Evolutionary conservation across 1,139 yeast species (phyloP).

Genomic region (Suhomyces guaymorum): DNA sequence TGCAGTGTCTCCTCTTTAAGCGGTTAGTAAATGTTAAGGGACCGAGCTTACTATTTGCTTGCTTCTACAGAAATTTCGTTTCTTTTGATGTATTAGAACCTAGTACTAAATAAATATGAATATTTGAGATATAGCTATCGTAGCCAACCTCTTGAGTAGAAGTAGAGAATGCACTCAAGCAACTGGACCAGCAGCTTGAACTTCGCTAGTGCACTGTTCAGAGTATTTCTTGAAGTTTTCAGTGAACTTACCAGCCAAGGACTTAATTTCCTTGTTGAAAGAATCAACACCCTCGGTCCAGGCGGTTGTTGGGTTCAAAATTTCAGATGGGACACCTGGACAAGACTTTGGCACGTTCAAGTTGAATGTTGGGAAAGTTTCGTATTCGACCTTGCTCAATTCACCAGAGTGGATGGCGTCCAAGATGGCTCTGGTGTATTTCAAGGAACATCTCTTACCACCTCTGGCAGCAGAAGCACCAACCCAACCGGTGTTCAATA

Average conservation of each 20-base stretch:
- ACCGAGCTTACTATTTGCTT: too few species aligned
- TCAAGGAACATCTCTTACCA: slow-evolving; percentile 96
- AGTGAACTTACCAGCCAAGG: slow-evolving; percentile 74
- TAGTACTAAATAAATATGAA: not conserved
- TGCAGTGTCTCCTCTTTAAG: too few species aligned
- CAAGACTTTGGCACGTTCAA: slow-evolving; percentile 81
- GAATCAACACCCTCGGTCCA: slow-evolving; percentile 76
- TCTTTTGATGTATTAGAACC: not conserved
- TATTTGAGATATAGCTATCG: too few species aligned
- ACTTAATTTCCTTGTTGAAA: slow-evolving; percentile 67
- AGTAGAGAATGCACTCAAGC: slow-evolving; percentile 21
- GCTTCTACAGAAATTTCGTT: too few species aligned
- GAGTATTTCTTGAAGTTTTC: slow-evolving; percentile 87
- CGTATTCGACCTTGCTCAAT: slow-evolving; percentile 76
- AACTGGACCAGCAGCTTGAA: slow-evolving; percentile 88
- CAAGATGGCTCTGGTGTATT: slow-evolving; percentile 95
- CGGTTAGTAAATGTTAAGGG: too few species aligned
- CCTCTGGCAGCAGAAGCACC: slow-evolving; percentile 92
- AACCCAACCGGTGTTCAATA: slow-evolving; percentile 98
- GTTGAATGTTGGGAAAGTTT: slow-evolving; percentile 83
- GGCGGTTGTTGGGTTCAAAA: slow-evolving; percentile 83
- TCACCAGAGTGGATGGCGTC: slow-evolving; percentile 95
- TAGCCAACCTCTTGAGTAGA: not conserved
- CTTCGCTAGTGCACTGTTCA: slow-evolving; percentile 82
- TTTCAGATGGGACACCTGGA: slow-evolving; percentile 79